These are phyloP conservation scores for Microbotryomycetes sp. DNA, from an alignment of 1,284 basidiomycete species.

Conservation along the genomic window DNA sequence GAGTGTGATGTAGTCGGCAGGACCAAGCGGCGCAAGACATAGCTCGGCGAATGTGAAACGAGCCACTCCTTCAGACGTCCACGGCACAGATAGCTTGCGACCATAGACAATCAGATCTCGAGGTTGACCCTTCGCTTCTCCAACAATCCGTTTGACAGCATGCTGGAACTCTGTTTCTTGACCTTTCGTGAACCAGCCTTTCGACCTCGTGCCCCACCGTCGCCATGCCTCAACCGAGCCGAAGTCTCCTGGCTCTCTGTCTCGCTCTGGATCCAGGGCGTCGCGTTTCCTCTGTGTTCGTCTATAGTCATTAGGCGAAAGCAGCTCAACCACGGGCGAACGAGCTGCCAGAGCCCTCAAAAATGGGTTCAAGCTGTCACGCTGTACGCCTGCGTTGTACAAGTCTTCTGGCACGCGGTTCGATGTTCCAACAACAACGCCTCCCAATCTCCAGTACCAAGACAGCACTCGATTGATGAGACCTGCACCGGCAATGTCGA, in stretches of 20 bases:
- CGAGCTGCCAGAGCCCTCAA: conserved; percentile 57
- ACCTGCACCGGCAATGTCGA: conserved; percentile 51
- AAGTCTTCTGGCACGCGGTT: conserved; percentile 47
- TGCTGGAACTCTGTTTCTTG: conserved; percentile 40
- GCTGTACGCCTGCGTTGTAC: conserved; percentile 62
- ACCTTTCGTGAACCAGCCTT: conserved; percentile 35
- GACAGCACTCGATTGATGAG: conserved; percentile 63
- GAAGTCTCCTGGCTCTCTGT: conserved; percentile 11
- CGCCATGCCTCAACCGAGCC: conserved; percentile 30
- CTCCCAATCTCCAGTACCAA: conserved; percentile 69
- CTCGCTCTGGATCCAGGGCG: neutral
- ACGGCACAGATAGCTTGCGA: conserved; percentile 51
- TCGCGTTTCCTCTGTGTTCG: conserved; percentile 20
- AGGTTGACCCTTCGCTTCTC: conserved; percentile 13
- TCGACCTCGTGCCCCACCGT: conserved; percentile 19
- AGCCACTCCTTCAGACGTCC: conserved; percentile 46
- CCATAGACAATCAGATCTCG: conserved; percentile 49
- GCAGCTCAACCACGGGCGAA: conserved; percentile 57
- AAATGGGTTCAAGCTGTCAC: conserved; percentile 54
- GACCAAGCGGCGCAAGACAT: conserved; percentile 59
- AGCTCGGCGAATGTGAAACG: conserved; percentile 58
- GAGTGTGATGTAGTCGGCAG: conserved; percentile 63
- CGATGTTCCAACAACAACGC: conserved; percentile 54
- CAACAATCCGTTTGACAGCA: conserved; percentile 37
- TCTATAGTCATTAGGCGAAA: conserved; percentile 42